Conservation (phyloP, 805 yeast genomes). For the Hagleromyces aurorensis region DNA sequence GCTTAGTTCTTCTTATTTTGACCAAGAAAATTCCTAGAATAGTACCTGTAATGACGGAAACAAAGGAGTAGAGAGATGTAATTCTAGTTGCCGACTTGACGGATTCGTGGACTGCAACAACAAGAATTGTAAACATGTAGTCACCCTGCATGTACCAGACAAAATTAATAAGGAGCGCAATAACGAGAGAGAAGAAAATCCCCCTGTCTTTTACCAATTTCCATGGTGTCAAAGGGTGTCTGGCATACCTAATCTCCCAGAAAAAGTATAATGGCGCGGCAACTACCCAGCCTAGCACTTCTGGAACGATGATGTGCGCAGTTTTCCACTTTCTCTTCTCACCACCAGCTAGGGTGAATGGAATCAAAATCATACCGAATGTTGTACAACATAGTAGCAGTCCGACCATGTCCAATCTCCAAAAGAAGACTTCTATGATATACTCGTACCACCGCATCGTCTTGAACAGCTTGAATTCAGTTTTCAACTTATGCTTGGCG, state of each 20-base stretch:
- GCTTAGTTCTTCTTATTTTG: slow-evolving; percentile 45
- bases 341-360: slow-evolving; percentile 66
- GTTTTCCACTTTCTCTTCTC: slow-evolving; percentile 41
- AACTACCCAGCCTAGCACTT: slow-evolving; percentile 46
- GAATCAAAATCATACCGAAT: slow-evolving; percentile 54
- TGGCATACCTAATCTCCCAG: slow-evolving; percentile 52
- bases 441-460: slow-evolving; percentile 15
- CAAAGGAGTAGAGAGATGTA: slow-evolving; percentile 53
- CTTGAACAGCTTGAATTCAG: slow-evolving; percentile 19
- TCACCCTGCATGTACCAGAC: slow-evolving; percentile 62
- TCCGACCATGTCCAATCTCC: slow-evolving; percentile 59
- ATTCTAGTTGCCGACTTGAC: slow-evolving; percentile 58
- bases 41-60: slow-evolving; percentile 54
- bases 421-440: slow-evolving; percentile 37
- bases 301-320: slow-evolving; percentile 54
- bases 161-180: slow-evolving; percentile 48
- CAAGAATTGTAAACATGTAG: slow-evolving; percentile 52
- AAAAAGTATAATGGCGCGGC: slow-evolving; percentile 44
- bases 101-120: slow-evolving; percentile 52
- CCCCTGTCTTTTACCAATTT: slow-evolving; percentile 51
- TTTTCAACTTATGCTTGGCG: slow-evolving; percentile 31
- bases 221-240: slow-evolving; percentile 50
- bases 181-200: slow-evolving; percentile 53
- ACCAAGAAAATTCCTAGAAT: slow-evolving; percentile 47
- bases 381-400: slow-evolving; percentile 45